These are phyloP conservation scores for Aspergillaceae sp. DNA, from an alignment of 2,329 filamentous ascomycete genomes.

Conservation along the genomic window DNA sequence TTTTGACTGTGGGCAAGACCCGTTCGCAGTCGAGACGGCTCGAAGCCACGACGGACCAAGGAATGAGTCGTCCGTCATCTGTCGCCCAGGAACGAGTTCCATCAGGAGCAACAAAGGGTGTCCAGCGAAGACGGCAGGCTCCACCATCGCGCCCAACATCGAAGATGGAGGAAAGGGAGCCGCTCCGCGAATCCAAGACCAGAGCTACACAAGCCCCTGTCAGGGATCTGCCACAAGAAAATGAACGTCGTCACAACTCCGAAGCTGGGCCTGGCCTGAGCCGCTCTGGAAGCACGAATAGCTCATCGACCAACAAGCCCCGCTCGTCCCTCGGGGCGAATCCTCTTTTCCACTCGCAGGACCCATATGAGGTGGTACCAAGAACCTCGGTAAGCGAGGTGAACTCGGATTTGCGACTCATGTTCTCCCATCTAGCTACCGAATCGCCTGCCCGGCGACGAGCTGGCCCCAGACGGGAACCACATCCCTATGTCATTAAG, in stretches of 20 bases:
- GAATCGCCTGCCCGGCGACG: conserved; percentile 24
- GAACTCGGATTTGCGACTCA: conserved; percentile 30
- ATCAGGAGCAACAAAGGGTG: conserved; percentile 13
- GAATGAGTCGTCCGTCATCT: conserved; percentile 3
- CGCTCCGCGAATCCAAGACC: conserved; percentile 7
- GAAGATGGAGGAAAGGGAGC: conserved; percentile 2
- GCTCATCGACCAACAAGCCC: conserved; percentile 16
- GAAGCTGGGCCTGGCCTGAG: conserved; percentile 7
- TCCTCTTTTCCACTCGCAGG: conserved; percentile 31
- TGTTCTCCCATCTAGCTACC: conserved; percentile 30
- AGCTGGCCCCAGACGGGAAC: conserved; percentile 19
- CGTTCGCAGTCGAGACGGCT: conserved; percentile 33
- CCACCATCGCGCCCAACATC: not conserved
- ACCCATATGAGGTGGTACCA: conserved; percentile 29
- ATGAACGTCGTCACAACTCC: conserved; percentile 7
- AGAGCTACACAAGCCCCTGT: conserved; percentile 4
- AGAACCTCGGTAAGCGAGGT: conserved; percentile 33
- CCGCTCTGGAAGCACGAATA: conserved; percentile 22
- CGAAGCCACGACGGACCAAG: conserved; percentile 22
- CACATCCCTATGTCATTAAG: conserved; percentile 42
- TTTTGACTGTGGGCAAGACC: conserved; percentile 33
- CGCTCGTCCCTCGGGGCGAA: conserved; percentile 29
- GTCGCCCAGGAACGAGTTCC: conserved; percentile 15
- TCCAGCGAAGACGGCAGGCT: conserved; percentile 1
- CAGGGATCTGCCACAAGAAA: conserved; percentile 1